Percentiles rank a stretch among this genome's conserved stretches.
These are phyloP conservation scores for Aquilaria agallochum DNA, from an alignment of 441 rosid genomes.

Conservation along the genomic window DNA sequence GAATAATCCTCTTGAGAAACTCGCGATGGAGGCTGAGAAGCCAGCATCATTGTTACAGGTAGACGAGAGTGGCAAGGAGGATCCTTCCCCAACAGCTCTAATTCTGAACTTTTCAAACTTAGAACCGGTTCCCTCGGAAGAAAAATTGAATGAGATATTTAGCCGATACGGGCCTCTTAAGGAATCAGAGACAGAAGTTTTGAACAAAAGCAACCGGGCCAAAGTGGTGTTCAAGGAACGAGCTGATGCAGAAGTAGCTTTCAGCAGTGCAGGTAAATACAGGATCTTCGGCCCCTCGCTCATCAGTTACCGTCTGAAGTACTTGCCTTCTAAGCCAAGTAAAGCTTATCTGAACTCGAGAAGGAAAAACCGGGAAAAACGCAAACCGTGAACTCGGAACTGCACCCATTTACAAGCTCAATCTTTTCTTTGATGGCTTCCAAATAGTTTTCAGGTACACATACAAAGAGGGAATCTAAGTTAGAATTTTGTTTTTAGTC, in stretches of 20 bases:
- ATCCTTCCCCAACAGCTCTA: constrained; percentile 40
- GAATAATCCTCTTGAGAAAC: constrained; percentile 15
- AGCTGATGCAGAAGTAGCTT: constrained; percentile 67
- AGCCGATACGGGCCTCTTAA: constrained; percentile 48
- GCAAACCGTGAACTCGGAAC: constrained; percentile 12
- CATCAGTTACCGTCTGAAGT: constrained; percentile 67
- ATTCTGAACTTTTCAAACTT: constrained; percentile 51
- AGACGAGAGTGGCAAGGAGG: neutral
- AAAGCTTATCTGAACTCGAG: constrained; percentile 17
- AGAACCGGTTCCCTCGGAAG: constrained; percentile 46
- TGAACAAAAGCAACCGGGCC: constrained; percentile 54
- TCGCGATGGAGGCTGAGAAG: constrained; percentile 18
- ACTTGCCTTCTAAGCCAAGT: constrained; percentile 18
- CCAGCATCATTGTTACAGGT: constrained; percentile 15
- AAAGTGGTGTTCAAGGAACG: constrained; percentile 57
- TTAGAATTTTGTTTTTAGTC: no score
- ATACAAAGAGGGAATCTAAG: neutral
- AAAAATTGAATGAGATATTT: constrained; percentile 55
- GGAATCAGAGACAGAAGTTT: constrained; percentile 44
- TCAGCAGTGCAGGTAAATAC: constrained; percentile 71
- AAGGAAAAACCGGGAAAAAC: constrained; percentile 16
- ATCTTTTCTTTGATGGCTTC: constrained; percentile 4
- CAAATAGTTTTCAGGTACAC: neutral
- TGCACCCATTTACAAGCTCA: neutral
- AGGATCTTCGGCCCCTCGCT: constrained; percentile 73